Conservation (phyloP, 2,329 filamentous ascomycete species). For the Trematosphaeria pertusa region DNA sequence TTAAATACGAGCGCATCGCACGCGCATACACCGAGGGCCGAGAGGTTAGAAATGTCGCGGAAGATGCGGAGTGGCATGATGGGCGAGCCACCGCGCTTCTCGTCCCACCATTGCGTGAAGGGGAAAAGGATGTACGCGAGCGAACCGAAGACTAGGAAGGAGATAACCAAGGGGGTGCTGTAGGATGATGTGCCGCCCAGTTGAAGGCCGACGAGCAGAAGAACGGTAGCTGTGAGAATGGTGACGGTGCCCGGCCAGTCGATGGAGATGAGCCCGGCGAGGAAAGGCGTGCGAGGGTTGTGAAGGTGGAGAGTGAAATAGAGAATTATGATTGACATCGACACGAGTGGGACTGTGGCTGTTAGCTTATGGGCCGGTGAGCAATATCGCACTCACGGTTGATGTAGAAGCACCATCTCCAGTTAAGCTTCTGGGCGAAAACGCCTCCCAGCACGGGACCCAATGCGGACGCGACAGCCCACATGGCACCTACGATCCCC, state of each 20-base stretch:
- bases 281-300: slow-evolving; percentile 57
- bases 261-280: slow-evolving; percentile 56
- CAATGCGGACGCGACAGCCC: slow-evolving; percentile 61
- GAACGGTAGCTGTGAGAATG: slow-evolving; percentile 56
- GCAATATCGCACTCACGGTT: slow-evolving; percentile 23
- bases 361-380: slow-evolving; percentile 36
- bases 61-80: slow-evolving; percentile 77
- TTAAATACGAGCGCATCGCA: slow-evolving; percentile 67
- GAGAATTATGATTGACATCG: slow-evolving; percentile 56
- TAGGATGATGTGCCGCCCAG: slow-evolving; percentile 59
- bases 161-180: slow-evolving; percentile 58
- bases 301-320: slow-evolving; percentile 61
- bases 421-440: slow-evolving; percentile 54
- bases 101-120: slow-evolving; percentile 67
- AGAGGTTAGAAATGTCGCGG: slow-evolving; percentile 61
- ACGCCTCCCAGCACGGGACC: slow-evolving; percentile 62
- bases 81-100: slow-evolving; percentile 66
- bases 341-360: slow-evolving; percentile 57
- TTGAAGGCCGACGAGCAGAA: slow-evolving; percentile 61
- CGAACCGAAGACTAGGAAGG: slow-evolving; percentile 57
- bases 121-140: slow-evolving; percentile 59
- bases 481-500: slow-evolving; percentile 60
- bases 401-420: slow-evolving; percentile 60
- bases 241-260: slow-evolving; percentile 62
- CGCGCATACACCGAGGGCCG: slow-evolving; percentile 59